Percentiles rank a stretch among this genome's conserved stretches.
Conservation (phyloP, 2,329 filamentous ascomycete genomes). For the Geosmithia flava region DNA sequence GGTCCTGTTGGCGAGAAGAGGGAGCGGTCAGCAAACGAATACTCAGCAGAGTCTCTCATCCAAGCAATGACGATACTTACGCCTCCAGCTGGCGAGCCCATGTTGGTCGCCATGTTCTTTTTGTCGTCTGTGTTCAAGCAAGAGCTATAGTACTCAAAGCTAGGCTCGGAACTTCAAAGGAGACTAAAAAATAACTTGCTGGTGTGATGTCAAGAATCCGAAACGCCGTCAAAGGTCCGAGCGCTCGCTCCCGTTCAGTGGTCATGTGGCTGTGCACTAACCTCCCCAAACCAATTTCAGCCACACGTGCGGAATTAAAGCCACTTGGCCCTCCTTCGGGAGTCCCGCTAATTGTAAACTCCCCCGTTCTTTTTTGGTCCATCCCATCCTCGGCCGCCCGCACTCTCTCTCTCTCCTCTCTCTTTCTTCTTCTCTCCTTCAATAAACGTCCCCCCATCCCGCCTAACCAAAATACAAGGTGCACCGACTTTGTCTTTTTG, state of each 20-base stretch:
- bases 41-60: not conserved
- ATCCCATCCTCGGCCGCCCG: not conserved
- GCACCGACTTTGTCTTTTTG: no score
- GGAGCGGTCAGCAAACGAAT: not conserved
- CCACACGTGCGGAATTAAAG: not conserved
- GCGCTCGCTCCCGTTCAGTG: not conserved
- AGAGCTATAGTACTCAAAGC: no score
- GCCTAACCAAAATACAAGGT: no score
- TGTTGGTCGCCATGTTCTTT: conserved; percentile 1
- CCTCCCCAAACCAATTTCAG: not conserved
- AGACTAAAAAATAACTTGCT: no score
- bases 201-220: not conserved
- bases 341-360: no score
- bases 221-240: not conserved
- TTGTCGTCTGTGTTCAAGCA: no score
- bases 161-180: no score
- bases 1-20: conserved; percentile 13
- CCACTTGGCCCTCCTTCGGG: not conserved
- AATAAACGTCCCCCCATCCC: no score
- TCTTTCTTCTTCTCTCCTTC: not conserved
- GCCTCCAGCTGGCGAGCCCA: not conserved
- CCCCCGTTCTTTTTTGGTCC: no score
- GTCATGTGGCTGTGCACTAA: not conserved
- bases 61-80: not conserved
- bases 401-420: not conserved